A percentile compares a stretch with the other conserved stretches of the same genome.
Conservation (phyloP, 768 basidiomycete species). For the Solioccasus polychromus region DNA sequence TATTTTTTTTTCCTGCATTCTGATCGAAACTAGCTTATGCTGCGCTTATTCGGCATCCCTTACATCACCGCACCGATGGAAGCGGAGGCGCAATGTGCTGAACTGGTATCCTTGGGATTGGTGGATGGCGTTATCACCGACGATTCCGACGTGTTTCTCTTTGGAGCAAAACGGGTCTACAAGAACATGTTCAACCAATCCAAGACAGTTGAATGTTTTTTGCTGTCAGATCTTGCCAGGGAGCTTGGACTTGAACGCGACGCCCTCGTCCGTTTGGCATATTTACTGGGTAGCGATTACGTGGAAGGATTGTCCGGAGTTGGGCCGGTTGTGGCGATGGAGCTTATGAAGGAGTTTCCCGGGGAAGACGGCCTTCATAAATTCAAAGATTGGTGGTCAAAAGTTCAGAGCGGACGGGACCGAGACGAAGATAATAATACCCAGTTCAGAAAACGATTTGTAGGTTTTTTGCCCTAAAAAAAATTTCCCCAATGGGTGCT, state of each 20-base stretch:
- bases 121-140: slow-evolving; percentile 99
- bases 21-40: slow-evolving; percentile 61
- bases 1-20: slow-evolving; percentile 1
- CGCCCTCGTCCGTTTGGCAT: slow-evolving; percentile 84
- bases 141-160: slow-evolving; percentile 98
- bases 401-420: slow-evolving; percentile 89
- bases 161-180: slow-evolving; percentile 92
- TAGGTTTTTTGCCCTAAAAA: slow-evolving; percentile 41
- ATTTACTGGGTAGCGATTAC: slow-evolving; percentile 95
- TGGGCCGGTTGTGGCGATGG: slow-evolving; percentile 96
- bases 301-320: slow-evolving; percentile 89
- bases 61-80: slow-evolving; percentile 99
- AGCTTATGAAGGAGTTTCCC: slow-evolving; percentile 89
- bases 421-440: slow-evolving; percentile 66
- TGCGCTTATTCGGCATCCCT: slow-evolving; percentile 93
- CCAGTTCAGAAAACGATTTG: slow-evolving; percentile 82
- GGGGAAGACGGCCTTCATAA: slow-evolving; percentile 78
- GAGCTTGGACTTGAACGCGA: slow-evolving; percentile 88
- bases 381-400: slow-evolving; percentile 94
- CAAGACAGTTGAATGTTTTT: slow-evolving; percentile 97
- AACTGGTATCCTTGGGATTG: slow-evolving; percentile 77
- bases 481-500: too few species aligned
- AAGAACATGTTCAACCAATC: slow-evolving; percentile 99
- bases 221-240: slow-evolving; percentile 75
- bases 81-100: slow-evolving; percentile 98